These are phyloP conservation scores for Alternaria triticina DNA, from an alignment of 2,329 filamentous ascomycete genomes.

Conservation along the genomic window DNA sequence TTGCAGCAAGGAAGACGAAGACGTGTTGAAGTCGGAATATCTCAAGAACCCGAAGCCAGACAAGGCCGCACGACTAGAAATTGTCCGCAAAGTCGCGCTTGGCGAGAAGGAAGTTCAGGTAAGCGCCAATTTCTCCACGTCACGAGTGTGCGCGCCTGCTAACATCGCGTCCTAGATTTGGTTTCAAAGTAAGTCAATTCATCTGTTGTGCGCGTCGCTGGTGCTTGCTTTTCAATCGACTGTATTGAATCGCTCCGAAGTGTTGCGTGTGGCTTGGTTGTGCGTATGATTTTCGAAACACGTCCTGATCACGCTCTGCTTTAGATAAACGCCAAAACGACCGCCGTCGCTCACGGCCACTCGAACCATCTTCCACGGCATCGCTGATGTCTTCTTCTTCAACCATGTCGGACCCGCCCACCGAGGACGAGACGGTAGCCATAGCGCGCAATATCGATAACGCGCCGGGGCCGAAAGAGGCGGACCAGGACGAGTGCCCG, in stretches of 20 bases:
- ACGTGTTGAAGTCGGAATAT: slow-evolving; percentile 85
- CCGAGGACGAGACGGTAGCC: slow-evolving; percentile 35
- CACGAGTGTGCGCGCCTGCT: slow-evolving; percentile 38
- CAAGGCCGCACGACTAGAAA: slow-evolving; percentile 82
- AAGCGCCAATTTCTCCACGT: slow-evolving; percentile 48
- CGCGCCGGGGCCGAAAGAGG: slow-evolving; percentile 21
- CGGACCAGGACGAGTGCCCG: slow-evolving; percentile 23
- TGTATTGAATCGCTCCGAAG: background rate
- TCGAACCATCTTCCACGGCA: slow-evolving; percentile 52
- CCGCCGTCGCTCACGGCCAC: slow-evolving; percentile 83
- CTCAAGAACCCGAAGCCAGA: slow-evolving; percentile 86
- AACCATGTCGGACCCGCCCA: slow-evolving; percentile 44
- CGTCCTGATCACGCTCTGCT: slow-evolving; percentile 9
- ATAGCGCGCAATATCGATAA: slow-evolving; percentile 27
- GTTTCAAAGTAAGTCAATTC: slow-evolving; percentile 69
- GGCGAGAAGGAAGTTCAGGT: slow-evolving; percentile 98
- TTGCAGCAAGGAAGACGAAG: slow-evolving; percentile 73
- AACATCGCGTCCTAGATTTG: slow-evolving; percentile 72
- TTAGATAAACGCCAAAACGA: slow-evolving; percentile 79
- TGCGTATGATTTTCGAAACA: slow-evolving; percentile 7
- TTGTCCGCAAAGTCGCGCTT: slow-evolving; percentile 83
- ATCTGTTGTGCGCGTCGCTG: background rate
- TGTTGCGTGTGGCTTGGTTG: background rate
- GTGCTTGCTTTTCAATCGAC: background rate
- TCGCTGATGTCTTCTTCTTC: slow-evolving; percentile 47